A percentile compares a stretch with the other conserved stretches of the same genome.
phyloP scores from a whole-genome alignment of 1,284 basidiomycete genomes.

The Leccinum griseonigrum region DNA sequence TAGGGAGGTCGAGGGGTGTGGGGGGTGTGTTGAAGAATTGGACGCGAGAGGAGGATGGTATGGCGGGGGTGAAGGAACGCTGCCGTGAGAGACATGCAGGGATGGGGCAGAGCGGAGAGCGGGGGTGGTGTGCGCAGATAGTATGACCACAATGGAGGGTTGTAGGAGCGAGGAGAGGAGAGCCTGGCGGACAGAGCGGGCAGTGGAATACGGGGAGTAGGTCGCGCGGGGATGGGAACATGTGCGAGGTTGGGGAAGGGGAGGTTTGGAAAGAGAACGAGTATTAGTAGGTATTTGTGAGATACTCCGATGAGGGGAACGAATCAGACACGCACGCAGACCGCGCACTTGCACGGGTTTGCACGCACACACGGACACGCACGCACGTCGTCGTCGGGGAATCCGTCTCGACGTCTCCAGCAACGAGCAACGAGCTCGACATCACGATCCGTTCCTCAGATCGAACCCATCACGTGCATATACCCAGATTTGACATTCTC shows the following conservation, averaged over 20 bases:
- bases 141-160: constrained; percentile 60
- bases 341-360: constrained; percentile 10
- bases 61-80: constrained; percentile 22
- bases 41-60: constrained; percentile 35
- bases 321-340: constrained; percentile 20
- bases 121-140: constrained; percentile 38
- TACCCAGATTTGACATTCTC: constrained; percentile 4
- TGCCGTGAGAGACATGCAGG: constrained; percentile 17
- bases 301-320: constrained; percentile 15
- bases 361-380: constrained; percentile 10
- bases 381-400: constrained; percentile 30
- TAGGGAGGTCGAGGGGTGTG: constrained; percentile 13
- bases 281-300: constrained; percentile 18
- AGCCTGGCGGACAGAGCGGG: constrained; percentile 38
- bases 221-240: constrained; percentile 22
- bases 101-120: constrained; percentile 22
- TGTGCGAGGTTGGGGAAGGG: neutral
- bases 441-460: constrained; percentile 29
- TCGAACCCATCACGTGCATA: constrained; percentile 30
- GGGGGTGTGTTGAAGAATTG: constrained; percentile 31
- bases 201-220: constrained; percentile 38
- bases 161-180: constrained; percentile 41
- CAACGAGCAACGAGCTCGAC: constrained; percentile 14
- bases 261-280: neutral
- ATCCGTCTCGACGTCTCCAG: constrained; percentile 25